Evolutionary conservation across 768 basidiomycete genomes (phyloP).

Genomic region (Postia placenta): DNA sequence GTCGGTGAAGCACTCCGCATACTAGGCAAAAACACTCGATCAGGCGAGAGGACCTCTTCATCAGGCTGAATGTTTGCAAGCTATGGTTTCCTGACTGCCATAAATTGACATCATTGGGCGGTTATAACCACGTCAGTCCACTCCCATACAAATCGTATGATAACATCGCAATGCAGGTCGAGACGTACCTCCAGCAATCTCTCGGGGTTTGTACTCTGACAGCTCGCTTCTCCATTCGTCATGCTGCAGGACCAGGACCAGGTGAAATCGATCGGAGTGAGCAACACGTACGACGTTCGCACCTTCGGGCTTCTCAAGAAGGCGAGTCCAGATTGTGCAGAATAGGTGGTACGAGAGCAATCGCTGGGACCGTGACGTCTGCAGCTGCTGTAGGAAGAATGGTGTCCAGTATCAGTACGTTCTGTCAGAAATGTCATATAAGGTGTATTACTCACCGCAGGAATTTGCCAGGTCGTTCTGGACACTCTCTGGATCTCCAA

Average conservation of each 20-base stretch:
- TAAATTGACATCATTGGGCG: conserved; percentile 68
- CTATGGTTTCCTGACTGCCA: too few species aligned
- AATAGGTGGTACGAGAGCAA: conserved; percentile 85
- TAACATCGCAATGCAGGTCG: conserved; percentile 52
- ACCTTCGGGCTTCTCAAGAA: conserved; percentile 47
- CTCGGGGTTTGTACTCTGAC: conserved; percentile 69
- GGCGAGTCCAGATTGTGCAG: conserved; percentile 64
- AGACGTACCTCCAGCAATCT: conserved; percentile 55
- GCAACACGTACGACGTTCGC: conserved; percentile 66
- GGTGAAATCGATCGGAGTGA: conserved; percentile 62
- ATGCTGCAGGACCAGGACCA: conserved; percentile 59
- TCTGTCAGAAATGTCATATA: conserved; percentile 3
- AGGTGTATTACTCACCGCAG: neutral
- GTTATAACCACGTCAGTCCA: conserved; percentile 65
- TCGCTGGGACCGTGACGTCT: conserved; percentile 62
- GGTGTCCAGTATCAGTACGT: conserved; percentile 68
- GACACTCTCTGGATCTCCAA: neutral
- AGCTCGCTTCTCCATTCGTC: conserved; percentile 72
- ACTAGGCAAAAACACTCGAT: conserved; percentile 52
- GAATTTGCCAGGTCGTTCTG: neutral
- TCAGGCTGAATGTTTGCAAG: conserved; percentile 68
- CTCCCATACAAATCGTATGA: conserved; percentile 64
- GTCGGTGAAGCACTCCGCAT: conserved; percentile 68
- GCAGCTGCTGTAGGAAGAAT: conserved; percentile 55
- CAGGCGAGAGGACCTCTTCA: conserved; percentile 62